Evolutionary conservation across 805 yeast genomes (phyloP), one percentile per base, ranked within the genome.

Genomic region (Candida manassasensis): DNA sequence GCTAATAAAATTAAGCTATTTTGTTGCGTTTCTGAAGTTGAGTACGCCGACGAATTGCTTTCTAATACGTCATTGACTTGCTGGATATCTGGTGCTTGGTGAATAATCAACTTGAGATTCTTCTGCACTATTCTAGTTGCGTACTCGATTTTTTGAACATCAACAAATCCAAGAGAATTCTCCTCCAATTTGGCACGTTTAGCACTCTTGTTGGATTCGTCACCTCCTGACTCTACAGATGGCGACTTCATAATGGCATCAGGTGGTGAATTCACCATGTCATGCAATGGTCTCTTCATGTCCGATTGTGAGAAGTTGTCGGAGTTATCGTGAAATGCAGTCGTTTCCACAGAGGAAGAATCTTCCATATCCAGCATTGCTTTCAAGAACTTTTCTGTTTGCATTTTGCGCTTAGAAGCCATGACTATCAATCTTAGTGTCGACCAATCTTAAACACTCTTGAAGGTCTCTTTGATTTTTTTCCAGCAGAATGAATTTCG

Each of bases 1-100:
- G 86, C 86, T 16, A 85, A 53, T 35, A 70, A 69, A 15, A 85
- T 49, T 36, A 81, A 72, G 28, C 73, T 70, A 42, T 67, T 72
- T 38, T 79, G 68, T 7, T 72, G 53, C 29, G 82, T 50, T 4
- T 80, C 71, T 6, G 75, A 63, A 11, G 71, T 47, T 6, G 78
- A 59, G 26, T 74, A 72, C 2, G 64, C 59, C 27, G 67, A 69
- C 8, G 53, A 55, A n/a, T 60, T 47, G 11, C 56, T 46, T 9
- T 55, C 45, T 2, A 70, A 37, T 27, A 50, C 57, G 42, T 27
- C 47, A 38, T 48, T 61, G 40, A 67, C 71, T 57, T 69, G 59
- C 10, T 65, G 57, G 9, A 63, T 45, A 34, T 72, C 71, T 3
- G 87, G 87, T 1, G 86, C 71, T n/a, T 72, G 71, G 4, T 69